Percentiles rank a stretch among this genome's conserved stretches.
Evolutionary conservation across 2,329 filamentous ascomycete genomes (phyloP).

Genomic region (Cladorrhinum sp.): DNA sequence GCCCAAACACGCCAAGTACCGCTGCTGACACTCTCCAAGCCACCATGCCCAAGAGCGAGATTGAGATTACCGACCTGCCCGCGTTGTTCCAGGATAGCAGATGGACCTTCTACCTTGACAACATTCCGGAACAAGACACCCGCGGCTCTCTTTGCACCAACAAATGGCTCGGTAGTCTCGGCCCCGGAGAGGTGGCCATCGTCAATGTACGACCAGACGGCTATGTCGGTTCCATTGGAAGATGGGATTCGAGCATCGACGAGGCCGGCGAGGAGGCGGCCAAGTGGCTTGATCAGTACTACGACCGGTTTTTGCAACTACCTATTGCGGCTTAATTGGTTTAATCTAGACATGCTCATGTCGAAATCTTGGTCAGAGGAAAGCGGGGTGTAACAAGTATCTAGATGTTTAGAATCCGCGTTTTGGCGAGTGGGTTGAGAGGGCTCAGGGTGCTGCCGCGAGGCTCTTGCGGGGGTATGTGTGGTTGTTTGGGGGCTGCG

Average conservation of each 20-base stretch:
- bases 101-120: constrained; percentile 72
- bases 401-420: background rate
- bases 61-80: constrained; percentile 66
- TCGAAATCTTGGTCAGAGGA: too few relatives aligned
- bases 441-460: background rate
- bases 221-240: constrained; percentile 64
- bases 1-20: constrained; percentile 15
- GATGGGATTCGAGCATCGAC: constrained; percentile 51
- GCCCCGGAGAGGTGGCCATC: constrained; percentile 56
- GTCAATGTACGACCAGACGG: constrained; percentile 70
- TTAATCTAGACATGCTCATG: background rate
- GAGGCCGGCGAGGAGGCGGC: constrained; percentile 51
- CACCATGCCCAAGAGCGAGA: constrained; percentile 56
- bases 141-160: constrained; percentile 55
- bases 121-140: constrained; percentile 55
- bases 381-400: background rate
- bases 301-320: constrained; percentile 52
- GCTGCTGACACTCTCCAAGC: constrained; percentile 35
- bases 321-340: constrained; percentile 28
- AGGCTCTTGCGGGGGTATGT: background rate
- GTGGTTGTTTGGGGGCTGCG: background rate
- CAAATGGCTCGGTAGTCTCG: constrained; percentile 65
- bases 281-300: constrained; percentile 54
- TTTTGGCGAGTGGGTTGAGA: background rate
- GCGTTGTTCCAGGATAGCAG: constrained; percentile 58